Conservation (phyloP, 176 grass and related monocot genomes). For the Musa beccarii region DNA sequence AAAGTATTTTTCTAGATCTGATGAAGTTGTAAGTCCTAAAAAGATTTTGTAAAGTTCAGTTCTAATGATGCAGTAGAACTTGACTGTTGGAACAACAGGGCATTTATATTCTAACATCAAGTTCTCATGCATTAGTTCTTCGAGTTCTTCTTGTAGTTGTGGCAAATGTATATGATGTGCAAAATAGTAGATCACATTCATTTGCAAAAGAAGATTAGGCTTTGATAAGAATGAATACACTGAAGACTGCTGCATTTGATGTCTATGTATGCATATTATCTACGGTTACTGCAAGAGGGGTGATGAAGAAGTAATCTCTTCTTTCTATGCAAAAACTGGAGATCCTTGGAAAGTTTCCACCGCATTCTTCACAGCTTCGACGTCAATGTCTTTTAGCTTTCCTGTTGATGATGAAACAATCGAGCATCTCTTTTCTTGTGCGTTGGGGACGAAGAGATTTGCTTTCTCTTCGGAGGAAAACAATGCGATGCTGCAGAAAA, state of each 20-base stretch:
- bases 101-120: too few relatives aligned
- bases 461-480: constrained; percentile 73
- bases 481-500: constrained; percentile 43
- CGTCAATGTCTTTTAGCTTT: constrained; percentile 58
- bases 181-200: too few relatives aligned
- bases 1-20: too few relatives aligned
- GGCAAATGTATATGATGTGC: too few relatives aligned
- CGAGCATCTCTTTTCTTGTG: constrained; percentile 40
- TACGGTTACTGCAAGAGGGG: neutral
- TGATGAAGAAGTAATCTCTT: neutral
- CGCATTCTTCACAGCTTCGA: constrained; percentile 46
- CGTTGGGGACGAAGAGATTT: constrained; percentile 55
- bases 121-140: too few relatives aligned
- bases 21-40: too few relatives aligned
- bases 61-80: too few relatives aligned
- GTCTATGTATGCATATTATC: constrained; percentile 5
- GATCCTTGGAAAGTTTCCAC: constrained; percentile 35
- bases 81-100: too few relatives aligned
- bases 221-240: too few relatives aligned
- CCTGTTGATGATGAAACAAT: constrained; percentile 55
- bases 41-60: too few relatives aligned
- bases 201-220: too few relatives aligned
- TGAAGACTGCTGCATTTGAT: neutral
- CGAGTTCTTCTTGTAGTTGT: too few relatives aligned
- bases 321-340: constrained; percentile 42